Conservation (phyloP, 2,329 filamentous ascomycete species). For the Penicillium sp. region DNA sequence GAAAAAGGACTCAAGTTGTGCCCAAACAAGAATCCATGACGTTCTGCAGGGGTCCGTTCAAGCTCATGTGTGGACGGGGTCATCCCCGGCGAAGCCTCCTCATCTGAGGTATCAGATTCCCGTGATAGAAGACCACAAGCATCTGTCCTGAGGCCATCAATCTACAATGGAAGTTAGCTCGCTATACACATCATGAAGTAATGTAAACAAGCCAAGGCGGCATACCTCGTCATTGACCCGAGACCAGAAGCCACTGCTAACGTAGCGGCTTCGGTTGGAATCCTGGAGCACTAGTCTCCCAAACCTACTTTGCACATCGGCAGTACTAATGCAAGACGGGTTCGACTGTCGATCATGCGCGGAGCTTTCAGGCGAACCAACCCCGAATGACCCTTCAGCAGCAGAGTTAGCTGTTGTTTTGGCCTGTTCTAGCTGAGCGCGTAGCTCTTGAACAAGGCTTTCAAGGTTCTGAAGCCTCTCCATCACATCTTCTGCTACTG, state of each 20-base stretch:
- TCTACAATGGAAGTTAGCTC: conserved; percentile 9
- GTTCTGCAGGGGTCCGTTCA: conserved; percentile 44
- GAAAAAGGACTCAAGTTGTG: conserved; percentile 36
- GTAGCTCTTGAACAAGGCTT: conserved; percentile 51
- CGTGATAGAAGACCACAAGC: conserved; percentile 30
- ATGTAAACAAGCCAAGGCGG: conserved; percentile 22
- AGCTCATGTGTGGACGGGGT: conserved; percentile 35
- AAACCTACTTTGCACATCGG: conserved; percentile 42
- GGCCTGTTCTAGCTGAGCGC: conserved; percentile 47
- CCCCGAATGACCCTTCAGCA: conserved; percentile 24
- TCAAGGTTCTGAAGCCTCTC: conserved; percentile 52
- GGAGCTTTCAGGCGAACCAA: conserved; percentile 30
- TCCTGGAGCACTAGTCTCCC: conserved; percentile 51
- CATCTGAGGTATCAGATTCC: conserved; percentile 37
- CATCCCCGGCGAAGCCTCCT: conserved; percentile 31
- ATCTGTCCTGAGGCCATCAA: conserved; percentile 18
- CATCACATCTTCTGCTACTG: conserved; percentile 43
- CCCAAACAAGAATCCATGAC: conserved; percentile 53
- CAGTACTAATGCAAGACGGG: conserved; percentile 2
- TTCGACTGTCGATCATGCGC: conserved; percentile 13
- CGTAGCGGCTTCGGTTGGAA: conserved; percentile 45
- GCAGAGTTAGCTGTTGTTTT: conserved; percentile 29
- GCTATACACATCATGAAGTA: not conserved
- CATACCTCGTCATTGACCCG: conserved; percentile 55
- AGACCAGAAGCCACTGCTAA: conserved; percentile 56